Percentiles rank a stretch among this genome's conserved stretches.
Conservation (phyloP, 2,329 filamentous ascomycete species). For the Xylariaceae sp. region DNA sequence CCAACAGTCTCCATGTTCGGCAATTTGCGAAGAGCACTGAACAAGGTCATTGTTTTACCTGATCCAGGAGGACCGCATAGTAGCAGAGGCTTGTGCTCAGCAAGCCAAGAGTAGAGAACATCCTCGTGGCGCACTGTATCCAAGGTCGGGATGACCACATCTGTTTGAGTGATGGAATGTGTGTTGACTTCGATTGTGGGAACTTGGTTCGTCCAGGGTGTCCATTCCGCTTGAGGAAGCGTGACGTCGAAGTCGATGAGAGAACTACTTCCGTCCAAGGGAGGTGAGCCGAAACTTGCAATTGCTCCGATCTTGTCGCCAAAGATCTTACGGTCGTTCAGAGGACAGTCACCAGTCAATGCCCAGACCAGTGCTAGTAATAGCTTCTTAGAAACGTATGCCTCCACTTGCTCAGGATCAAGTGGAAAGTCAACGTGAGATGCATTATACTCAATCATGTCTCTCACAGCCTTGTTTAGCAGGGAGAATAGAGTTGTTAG, state of each 20-base stretch:
- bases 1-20: slow-evolving; percentile 99
- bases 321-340: slow-evolving; percentile 82
- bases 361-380: slow-evolving; percentile 93
- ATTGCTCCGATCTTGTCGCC: slow-evolving; percentile 80
- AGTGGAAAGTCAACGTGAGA: slow-evolving; percentile 93
- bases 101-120: slow-evolving; percentile 98
- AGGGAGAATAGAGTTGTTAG: slow-evolving; percentile 93
- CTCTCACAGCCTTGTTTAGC: slow-evolving; percentile 88
- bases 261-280: slow-evolving; percentile 73
- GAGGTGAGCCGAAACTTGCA: slow-evolving; percentile 81
- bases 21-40: slow-evolving; percentile 93
- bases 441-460: slow-evolving; percentile 91
- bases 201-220: slow-evolving; percentile 90
- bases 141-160: slow-evolving; percentile 95
- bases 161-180: slow-evolving; percentile 95
- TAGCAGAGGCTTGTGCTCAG: slow-evolving; percentile 94
- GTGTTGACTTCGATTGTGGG: slow-evolving; percentile 96
- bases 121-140: slow-evolving; percentile 98
- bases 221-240: slow-evolving; percentile 85
- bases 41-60: slow-evolving; percentile 99
- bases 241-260: slow-evolving; percentile 95
- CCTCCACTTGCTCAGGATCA: slow-evolving; percentile 84
- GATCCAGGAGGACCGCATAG: slow-evolving; percentile 97
- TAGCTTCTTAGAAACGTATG: slow-evolving; percentile 89
- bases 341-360: slow-evolving; percentile 88